Evolutionary conservation across 495 filamentous ascomycete species (phyloP).

Genomic region (Aeminium ludgeri): DNA sequence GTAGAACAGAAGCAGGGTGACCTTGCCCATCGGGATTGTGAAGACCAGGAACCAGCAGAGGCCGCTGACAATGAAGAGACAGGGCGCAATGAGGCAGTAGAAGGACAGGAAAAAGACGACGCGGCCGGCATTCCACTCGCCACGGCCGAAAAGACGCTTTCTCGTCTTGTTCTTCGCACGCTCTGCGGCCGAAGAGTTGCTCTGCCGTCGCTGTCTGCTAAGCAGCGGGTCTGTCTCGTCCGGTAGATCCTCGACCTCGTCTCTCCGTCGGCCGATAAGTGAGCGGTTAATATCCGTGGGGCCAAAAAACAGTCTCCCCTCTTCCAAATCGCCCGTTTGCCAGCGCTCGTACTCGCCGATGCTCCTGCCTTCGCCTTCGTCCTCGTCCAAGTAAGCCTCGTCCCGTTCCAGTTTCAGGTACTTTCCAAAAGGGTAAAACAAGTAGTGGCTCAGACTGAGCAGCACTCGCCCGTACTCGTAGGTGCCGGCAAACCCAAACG

Average conservation of each 20-base stretch:
- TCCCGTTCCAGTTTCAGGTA: slow-evolving; percentile 87
- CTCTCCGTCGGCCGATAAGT: slow-evolving; percentile 72
- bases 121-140: slow-evolving; percentile 85
- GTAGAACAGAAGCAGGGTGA: slow-evolving; percentile 73
- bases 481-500: slow-evolving; percentile 55
- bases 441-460: slow-evolving; percentile 64
- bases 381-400: slow-evolving; percentile 86
- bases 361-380: slow-evolving; percentile 95
- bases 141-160: slow-evolving; percentile 81
- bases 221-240: slow-evolving; percentile 83
- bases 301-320: slow-evolving; percentile 90
- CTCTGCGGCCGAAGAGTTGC: slow-evolving; percentile 27
- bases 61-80: slow-evolving; percentile 65
- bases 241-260: slow-evolving; percentile 65
- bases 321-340: slow-evolving; percentile 93
- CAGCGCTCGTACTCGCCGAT: slow-evolving; percentile 99
- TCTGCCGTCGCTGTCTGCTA: slow-evolving; percentile 37
- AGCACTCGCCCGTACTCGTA: slow-evolving; percentile 76
- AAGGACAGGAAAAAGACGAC: slow-evolving; percentile 96
- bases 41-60: slow-evolving; percentile 96
- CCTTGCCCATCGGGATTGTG: slow-evolving; percentile 96
- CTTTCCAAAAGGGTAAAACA: slow-evolving; percentile 93
- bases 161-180: slow-evolving; percentile 47
- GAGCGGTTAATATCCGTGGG: slow-evolving; percentile 56
- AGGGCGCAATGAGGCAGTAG: slow-evolving; percentile 83